Conservation (phyloP, 2,329 filamentous ascomycete genomes). For the Geosmithia flava region DNA sequence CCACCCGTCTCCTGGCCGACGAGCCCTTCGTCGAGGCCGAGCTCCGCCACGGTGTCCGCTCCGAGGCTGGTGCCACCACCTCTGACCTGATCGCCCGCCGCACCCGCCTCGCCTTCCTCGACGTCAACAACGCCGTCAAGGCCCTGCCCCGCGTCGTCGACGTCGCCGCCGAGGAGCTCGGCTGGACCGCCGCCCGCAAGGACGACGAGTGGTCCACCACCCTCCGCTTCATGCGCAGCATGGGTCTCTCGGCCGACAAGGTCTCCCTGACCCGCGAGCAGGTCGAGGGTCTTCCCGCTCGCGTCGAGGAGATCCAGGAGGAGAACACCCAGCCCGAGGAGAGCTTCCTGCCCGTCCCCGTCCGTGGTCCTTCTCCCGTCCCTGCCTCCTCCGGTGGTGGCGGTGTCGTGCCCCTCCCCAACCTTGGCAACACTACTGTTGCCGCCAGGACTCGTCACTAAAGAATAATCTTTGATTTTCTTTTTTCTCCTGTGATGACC, state of each 20-base stretch:
- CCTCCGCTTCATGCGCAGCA: constrained; percentile 28
- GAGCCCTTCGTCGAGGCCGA: constrained; percentile 68
- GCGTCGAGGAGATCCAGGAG: background rate
- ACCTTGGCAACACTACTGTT: background rate
- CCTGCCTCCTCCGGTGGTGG: background rate
- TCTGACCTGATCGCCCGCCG: constrained; percentile 60
- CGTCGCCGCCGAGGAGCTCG: constrained; percentile 57
- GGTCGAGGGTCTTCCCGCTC: background rate
- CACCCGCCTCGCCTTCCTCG: constrained; percentile 63
- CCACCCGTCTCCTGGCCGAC: constrained; percentile 47
- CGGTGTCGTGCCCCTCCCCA: background rate
- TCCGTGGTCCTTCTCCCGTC: background rate
- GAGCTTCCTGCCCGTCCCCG: background rate
- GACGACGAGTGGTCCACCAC: constrained; percentile 42
- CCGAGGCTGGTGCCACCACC: constrained; percentile 62
- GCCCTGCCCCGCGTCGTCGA: constrained; percentile 60
- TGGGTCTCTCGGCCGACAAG: constrained; percentile 21
- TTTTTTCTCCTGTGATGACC: background rate
- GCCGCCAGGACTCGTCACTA: background rate
- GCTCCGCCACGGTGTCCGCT: constrained; percentile 57
- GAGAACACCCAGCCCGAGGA: background rate
- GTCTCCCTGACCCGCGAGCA: constrained; percentile 2
- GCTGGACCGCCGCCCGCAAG: constrained; percentile 49
- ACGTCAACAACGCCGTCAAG: constrained; percentile 58
- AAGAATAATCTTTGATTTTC: background rate